Conservation (phyloP, 768 basidiomycete species). For the Mycena maculata region DNA sequence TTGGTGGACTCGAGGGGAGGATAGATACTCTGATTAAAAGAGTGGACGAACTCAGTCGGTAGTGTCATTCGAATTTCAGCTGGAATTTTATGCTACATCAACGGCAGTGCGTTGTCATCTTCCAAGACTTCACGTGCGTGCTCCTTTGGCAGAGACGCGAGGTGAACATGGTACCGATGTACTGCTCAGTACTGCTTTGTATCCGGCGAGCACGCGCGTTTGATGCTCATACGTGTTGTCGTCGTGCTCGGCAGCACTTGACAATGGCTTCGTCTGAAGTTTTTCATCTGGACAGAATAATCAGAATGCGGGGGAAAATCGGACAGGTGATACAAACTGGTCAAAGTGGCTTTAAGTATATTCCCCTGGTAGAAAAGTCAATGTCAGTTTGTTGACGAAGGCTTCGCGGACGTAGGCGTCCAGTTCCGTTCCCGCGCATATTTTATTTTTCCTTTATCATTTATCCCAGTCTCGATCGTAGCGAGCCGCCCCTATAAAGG, state of each 20-base stretch:
- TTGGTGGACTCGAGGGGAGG: constrained; percentile 71
- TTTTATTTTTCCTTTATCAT: too few relatives aligned
- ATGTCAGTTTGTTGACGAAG: too few relatives aligned
- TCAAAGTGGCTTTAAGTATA: constrained; percentile 64
- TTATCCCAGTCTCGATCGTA: too few relatives aligned
- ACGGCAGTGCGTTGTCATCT: constrained; percentile 44
- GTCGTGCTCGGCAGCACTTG: constrained; percentile 31
- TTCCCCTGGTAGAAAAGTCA: constrained; percentile 47
- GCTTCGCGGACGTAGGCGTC: too few relatives aligned
- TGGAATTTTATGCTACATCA: too few relatives aligned
- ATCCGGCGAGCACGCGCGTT: constrained; percentile 63
- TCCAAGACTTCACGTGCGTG: constrained; percentile 57
- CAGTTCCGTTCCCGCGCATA: too few relatives aligned
- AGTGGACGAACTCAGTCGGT: constrained; percentile 53
- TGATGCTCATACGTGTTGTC: constrained; percentile 49
- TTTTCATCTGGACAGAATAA: constrained; percentile 47
- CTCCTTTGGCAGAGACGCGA: constrained; percentile 59
- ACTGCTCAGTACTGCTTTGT: constrained; percentile 68
- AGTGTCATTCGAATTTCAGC: neutral
- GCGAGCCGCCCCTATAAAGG: too few relatives aligned
- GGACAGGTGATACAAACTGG: constrained; percentile 44
- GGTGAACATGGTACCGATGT: constrained; percentile 38
- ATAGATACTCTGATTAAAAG: constrained; percentile 55
- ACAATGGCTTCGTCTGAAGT: too few relatives aligned
- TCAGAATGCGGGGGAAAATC: neutral